Conservation (phyloP, 352 stramenopile genomes). For the Globisporangium barbulae region DNA sequence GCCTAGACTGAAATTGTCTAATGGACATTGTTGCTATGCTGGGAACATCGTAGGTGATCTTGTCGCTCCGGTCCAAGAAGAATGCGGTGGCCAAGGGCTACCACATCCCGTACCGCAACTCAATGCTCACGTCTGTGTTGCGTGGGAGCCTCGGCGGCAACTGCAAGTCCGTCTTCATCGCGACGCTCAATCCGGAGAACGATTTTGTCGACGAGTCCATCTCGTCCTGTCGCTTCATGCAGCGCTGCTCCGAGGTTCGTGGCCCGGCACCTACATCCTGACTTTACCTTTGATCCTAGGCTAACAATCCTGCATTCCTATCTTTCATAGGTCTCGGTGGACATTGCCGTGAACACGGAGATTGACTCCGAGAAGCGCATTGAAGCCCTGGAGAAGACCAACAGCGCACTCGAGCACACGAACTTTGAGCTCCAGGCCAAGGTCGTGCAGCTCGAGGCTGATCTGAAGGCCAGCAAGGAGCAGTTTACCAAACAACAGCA, state of each 20-base stretch:
- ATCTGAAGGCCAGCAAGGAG: slow-evolving; percentile 32
- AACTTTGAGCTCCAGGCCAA: slow-evolving; percentile 44
- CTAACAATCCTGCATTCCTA: neutral
- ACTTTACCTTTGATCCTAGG: neutral
- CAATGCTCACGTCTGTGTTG: slow-evolving; percentile 96
- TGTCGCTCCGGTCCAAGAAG: slow-evolving; percentile 86
- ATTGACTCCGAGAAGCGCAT: slow-evolving; percentile 65
- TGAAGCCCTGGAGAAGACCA: slow-evolving; percentile 47
- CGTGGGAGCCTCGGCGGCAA: slow-evolving; percentile 94
- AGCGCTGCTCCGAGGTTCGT: slow-evolving; percentile 89
- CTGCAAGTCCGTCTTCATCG: slow-evolving; percentile 97
- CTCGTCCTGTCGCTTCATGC: slow-evolving; percentile 95
- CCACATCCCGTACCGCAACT: slow-evolving; percentile 96
- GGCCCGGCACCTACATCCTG: neutral
- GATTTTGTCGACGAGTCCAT: slow-evolving; percentile 91
- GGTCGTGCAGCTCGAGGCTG: slow-evolving; percentile 41
- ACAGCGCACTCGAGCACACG: slow-evolving; percentile 35
- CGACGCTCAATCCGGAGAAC: slow-evolving; percentile 91
- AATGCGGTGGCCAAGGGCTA: slow-evolving; percentile 44
- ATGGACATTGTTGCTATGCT: too few species aligned
- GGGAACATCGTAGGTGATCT: slow-evolving; percentile 77
- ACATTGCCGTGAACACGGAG: slow-evolving; percentile 64
- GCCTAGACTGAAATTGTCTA: neutral
- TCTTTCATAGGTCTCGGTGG: slow-evolving; percentile 30
- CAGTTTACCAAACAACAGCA: slow-evolving; percentile 34